Evolutionary conservation across 1,284 basidiomycete species (phyloP).

Genomic region (Filobasidium uniguttulatum): DNA sequence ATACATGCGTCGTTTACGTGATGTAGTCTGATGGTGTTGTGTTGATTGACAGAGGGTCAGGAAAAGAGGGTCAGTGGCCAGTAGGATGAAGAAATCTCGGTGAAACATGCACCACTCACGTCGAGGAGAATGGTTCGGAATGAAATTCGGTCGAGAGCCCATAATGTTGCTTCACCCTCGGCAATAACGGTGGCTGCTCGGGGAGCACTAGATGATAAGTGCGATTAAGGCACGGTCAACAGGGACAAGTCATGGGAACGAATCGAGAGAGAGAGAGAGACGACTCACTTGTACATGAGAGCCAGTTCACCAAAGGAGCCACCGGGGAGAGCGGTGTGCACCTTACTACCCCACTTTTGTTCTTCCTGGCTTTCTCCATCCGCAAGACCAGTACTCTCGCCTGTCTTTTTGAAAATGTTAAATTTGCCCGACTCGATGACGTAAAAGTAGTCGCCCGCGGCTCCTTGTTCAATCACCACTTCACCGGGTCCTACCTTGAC

Average conservation of each 20-base stretch:
- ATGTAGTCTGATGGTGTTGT: constrained; percentile 47
- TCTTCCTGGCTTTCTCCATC: constrained; percentile 15
- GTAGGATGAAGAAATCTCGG: too few relatives aligned
- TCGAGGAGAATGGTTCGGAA: constrained; percentile 97
- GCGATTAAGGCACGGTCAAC: background rate
- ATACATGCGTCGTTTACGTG: constrained; percentile 82
- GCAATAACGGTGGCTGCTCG: constrained; percentile 88
- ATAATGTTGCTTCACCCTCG: constrained; percentile 68
- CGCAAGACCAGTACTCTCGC: constrained; percentile 35
- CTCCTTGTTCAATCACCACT: constrained; percentile 89
- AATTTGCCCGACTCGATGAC: constrained; percentile 83
- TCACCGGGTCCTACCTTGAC: constrained; percentile 55
- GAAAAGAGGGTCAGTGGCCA: background rate
- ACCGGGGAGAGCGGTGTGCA: constrained; percentile 71
- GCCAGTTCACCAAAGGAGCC: constrained; percentile 92
- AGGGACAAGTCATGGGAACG: background rate
- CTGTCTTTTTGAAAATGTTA: constrained; percentile 56
- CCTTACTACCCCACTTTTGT: constrained; percentile 61
- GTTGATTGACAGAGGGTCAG: constrained; percentile 11
- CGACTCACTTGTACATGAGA: constrained; percentile 71
- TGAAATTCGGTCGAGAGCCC: constrained; percentile 92
- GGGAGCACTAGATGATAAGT: constrained; percentile 46
- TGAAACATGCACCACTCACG: constrained; percentile 22
- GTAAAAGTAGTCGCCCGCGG: constrained; percentile 95
- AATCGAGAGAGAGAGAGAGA: background rate